Conservation (phyloP, 2,329 filamentous ascomycete species). For the Apiospora aurea region DNA sequence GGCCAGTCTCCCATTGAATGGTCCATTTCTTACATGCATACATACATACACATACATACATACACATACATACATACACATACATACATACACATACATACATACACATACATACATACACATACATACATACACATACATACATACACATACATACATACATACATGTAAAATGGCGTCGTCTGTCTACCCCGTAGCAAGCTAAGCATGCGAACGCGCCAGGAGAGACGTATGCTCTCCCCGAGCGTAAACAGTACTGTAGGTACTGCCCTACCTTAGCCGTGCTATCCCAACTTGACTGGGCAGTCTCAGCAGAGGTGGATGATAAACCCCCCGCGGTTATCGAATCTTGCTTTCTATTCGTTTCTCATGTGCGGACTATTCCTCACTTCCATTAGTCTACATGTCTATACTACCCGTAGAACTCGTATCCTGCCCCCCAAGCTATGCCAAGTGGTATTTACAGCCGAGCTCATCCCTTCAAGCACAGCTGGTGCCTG, state of each 20-base stretch:
- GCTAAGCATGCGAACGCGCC: slow-evolving; percentile 18
- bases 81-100: too few species aligned
- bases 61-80: too few species aligned
- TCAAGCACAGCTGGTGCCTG: neutral
- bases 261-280: neutral
- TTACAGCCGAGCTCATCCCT: neutral
- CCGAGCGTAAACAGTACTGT: neutral
- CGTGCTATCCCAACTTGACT: neutral
- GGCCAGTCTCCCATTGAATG: neutral
- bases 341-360: neutral
- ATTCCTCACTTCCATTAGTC: slow-evolving; percentile 13
- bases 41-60: too few species aligned
- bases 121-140: too few species aligned
- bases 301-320: neutral
- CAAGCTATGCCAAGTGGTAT: slow-evolving; percentile 3
- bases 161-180: neutral
- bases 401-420: slow-evolving; percentile 18
- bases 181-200: neutral
- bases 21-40: too few species aligned
- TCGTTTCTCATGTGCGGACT: neutral
- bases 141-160: too few species aligned
- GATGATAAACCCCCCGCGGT: neutral
- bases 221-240: neutral
- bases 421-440: slow-evolving; percentile 7
- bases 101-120: too few species aligned